Evolutionary conservation across 163 green algal species (phyloP).

Genomic region (Scenedesmus sp.): DNA sequence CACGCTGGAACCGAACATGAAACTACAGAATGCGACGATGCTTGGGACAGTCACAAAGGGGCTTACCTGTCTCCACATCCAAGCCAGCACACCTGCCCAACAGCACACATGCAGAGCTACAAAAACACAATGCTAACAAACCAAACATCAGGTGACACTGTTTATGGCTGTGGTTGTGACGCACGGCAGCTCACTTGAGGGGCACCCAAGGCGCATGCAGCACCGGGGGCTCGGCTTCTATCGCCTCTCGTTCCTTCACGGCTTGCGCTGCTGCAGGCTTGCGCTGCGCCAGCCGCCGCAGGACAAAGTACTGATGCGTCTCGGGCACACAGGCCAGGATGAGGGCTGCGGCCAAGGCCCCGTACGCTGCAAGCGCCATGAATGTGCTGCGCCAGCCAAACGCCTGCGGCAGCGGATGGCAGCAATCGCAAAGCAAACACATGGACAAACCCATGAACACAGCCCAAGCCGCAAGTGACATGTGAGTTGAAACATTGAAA

Average conservation of each 20-base stretch:
- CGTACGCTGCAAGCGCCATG: conserved; percentile 1
- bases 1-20: no score
- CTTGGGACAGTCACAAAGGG: no score
- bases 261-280: neutral
- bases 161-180: no score
- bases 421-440: neutral
- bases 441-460: neutral
- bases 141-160: no score
- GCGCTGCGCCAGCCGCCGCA: neutral
- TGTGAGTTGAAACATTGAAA: no score
- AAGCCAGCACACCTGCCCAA: no score
- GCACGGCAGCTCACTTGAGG: conserved; percentile 37
- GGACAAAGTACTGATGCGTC: conserved; percentile 37
- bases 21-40: no score
- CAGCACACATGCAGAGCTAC: no score
- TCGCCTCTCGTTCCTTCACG: neutral
- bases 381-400: conserved; percentile 47
- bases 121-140: no score
- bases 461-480: no score
- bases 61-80: no score
- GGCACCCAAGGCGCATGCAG: conserved; percentile 43
- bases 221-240: neutral
- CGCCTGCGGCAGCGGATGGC: no score
- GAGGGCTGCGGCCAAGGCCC: neutral
- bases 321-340: neutral